Evolutionary conservation across 768 basidiomycete genomes (phyloP).

Genomic region (Macrolepiota albuminosa): DNA sequence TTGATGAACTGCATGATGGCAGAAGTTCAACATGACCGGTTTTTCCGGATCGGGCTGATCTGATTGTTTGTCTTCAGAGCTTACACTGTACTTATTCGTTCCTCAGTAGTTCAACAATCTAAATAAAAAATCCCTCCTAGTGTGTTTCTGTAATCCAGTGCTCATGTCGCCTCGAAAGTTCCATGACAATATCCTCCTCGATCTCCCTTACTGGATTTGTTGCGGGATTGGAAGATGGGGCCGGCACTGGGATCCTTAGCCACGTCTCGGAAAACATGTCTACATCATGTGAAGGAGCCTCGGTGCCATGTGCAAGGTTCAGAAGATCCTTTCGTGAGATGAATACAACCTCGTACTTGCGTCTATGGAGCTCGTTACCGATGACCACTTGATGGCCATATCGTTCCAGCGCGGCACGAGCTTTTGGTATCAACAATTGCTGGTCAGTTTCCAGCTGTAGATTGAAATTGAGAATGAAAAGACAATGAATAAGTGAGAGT

Average conservation of each 20-base stretch:
- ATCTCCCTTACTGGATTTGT: conserved; percentile 63
- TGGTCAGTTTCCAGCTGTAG: conserved; percentile 89
- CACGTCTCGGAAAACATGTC: conserved; percentile 49
- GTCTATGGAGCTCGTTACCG: conserved; percentile 88
- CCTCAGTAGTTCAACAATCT: background rate
- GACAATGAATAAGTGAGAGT: background rate
- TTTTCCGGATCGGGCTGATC: too few relatives aligned
- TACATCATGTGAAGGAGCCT: conserved; percentile 5
- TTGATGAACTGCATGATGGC: too few relatives aligned
- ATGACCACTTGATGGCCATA: conserved; percentile 98
- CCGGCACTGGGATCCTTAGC: conserved; percentile 53
- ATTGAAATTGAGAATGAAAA: background rate
- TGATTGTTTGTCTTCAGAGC: too few relatives aligned
- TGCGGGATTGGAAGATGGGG: conserved; percentile 28
- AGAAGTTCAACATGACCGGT: too few relatives aligned
- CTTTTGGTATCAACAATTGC: conserved; percentile 82
- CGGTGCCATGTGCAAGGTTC: conserved; percentile 14
- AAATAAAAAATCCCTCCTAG: background rate
- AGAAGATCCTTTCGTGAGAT: conserved; percentile 50
- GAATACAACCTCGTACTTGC: conserved; percentile 92
- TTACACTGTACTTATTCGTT: background rate
- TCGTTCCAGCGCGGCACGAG: conserved; percentile 78
- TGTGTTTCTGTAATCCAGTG: conserved; percentile 51
- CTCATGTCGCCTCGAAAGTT: conserved; percentile 70
- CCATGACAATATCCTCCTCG: conserved; percentile 83